These are phyloP conservation scores for Diutina siamensis DNA, from an alignment of 1,139 yeast genomes.

Conservation along the genomic window DNA sequence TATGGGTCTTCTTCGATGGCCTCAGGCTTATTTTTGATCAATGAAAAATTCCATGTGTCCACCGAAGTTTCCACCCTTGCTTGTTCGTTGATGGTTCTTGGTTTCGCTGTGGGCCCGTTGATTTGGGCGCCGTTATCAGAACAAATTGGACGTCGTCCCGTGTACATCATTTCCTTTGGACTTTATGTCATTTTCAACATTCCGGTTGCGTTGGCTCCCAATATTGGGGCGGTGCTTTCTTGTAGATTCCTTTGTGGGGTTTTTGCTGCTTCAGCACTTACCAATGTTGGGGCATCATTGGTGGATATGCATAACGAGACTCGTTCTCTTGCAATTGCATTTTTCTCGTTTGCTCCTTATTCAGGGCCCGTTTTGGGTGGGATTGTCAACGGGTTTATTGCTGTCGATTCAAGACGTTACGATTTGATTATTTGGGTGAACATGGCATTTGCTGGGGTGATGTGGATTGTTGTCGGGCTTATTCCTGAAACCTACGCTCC, in stretches of 20 bases:
- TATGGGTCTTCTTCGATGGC: constrained; percentile 85
- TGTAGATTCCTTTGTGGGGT: constrained; percentile 85
- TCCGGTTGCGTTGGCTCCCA: constrained; percentile 81
- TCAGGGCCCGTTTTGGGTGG: constrained; percentile 91
- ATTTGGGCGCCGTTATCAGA: constrained; percentile 88
- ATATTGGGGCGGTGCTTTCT: constrained; percentile 68
- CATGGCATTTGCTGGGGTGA: constrained; percentile 80
- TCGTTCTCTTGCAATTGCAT: constrained; percentile 83
- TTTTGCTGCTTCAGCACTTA: constrained; percentile 71
- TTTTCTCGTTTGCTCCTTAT: constrained; percentile 86
- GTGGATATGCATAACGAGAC: constrained; percentile 76
- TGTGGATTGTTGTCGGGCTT: constrained; percentile 51
- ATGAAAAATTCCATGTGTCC: constrained; percentile 54
- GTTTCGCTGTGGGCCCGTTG: constrained; percentile 80
- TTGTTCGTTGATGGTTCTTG: constrained; percentile 80
- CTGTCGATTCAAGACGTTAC: constrained; percentile 53
- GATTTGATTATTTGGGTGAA: constrained; percentile 81
- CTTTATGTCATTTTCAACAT: constrained; percentile 71
- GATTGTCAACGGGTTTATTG: constrained; percentile 77
- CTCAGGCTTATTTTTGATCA: constrained; percentile 64
- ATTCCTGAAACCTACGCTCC: constrained; percentile 93
- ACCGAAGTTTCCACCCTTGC: constrained; percentile 69
- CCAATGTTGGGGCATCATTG: constrained; percentile 82
- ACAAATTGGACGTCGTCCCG: constrained; percentile 76
- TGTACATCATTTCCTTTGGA: constrained; percentile 64